Base-by-base conservation (phyloP, 768 basidiomycete species). In the Termitomyces sp. region DNA sequence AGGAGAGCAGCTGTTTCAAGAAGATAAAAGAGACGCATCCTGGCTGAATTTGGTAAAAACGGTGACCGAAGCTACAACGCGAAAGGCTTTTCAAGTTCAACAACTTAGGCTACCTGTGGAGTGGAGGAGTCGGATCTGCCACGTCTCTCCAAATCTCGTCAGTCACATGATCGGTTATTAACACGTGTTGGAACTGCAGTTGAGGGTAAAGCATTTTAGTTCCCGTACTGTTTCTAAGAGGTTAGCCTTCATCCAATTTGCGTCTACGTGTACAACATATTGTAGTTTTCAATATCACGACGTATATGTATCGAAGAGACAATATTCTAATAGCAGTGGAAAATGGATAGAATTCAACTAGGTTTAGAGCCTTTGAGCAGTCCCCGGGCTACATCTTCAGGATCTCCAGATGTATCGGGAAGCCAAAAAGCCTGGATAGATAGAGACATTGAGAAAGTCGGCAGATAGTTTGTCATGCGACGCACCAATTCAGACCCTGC, bases 401-500 rank as follows among this genome's bases (percentile, higher is more conserved):
- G 76, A 67, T 90, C 87, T 10, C 72, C 77, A n/a, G 81, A 75
- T 57, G 77, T 78, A 70, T 92, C 90, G 46, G 74, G 72, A 51
- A 76, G 63, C 74, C 74, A 78, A 62, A 75, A 80, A n/a, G 77
- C 75, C 76, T 79, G 30, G 7, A 30, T 7, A 55, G 14, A 60
- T 30, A 50, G 55, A 51, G 30, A 36, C 49, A 18, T 63, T 2
- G 55, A 54, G 46, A 52, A 58, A 11, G 20, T 49, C 55, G 4
- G 49, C 56, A 33, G 5, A 22, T 26, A 52, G 33, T n/a, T 47
- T 56, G 47, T 50, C 26, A 61, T 41, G 61, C 53, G 18, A 71
- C 80, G 62, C 62, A 94, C 95, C 75, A 97, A 68, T 67, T 95
- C 92, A 59, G 83, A 77, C 18, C 93, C 92, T 28, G 91, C 92